These are phyloP conservation scores for Arthrobotrys musiformis DNA, from an alignment of 2,329 filamentous ascomycete genomes.

Conservation along the genomic window DNA sequence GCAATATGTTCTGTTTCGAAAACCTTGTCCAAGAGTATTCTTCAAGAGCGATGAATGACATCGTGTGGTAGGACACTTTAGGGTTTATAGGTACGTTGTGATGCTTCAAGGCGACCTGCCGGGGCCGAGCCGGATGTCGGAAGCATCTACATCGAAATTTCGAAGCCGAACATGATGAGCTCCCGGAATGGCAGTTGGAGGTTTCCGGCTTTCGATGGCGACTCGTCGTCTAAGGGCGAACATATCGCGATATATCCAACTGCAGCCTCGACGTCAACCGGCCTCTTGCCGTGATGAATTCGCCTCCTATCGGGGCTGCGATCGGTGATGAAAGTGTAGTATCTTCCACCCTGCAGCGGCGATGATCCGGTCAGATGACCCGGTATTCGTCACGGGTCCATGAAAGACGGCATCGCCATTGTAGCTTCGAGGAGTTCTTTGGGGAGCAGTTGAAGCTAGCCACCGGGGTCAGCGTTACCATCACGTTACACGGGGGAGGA, in stretches of 20 bases:
- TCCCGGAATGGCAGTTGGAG: not conserved
- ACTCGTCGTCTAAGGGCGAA: not conserved
- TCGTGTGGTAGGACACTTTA: not conserved
- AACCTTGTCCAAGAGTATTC: not conserved
- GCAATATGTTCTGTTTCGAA: no score
- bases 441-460: conserved; percentile 1
- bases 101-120: not conserved
- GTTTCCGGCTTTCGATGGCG: not conserved
- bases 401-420: not conserved
- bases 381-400: not conserved
- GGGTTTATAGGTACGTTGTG: not conserved
- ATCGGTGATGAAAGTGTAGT: not conserved
- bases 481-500: conserved; percentile 11
- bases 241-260: no score
- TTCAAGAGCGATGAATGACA: no score
- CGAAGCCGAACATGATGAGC: not conserved
- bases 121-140: not conserved
- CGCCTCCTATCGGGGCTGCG: not conserved
- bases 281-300: not conserved
- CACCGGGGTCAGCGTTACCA: conserved; percentile 3
- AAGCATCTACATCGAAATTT: not conserved
- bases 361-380: conserved; percentile 2
- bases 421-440: not conserved
- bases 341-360: not conserved
- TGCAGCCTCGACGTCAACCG: not conserved